Base-by-base conservation (phyloP, 768 basidiomycete genomes). In the Lentinula detonsa region DNA sequence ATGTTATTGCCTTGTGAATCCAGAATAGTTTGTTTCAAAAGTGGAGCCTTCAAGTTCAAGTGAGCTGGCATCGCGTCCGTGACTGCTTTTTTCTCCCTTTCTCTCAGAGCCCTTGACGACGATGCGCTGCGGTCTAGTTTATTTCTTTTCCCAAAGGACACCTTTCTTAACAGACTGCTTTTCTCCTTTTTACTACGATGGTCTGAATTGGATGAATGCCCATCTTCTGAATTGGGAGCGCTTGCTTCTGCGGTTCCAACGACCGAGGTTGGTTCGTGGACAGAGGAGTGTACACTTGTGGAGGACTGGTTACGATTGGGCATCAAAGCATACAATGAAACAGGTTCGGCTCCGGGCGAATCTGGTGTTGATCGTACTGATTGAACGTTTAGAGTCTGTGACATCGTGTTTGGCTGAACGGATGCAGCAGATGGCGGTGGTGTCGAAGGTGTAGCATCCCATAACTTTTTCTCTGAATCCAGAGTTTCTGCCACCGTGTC, bases 401-500 rank as follows among this genome's bases (percentile, higher is more conserved):
- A 69, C 51, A 53, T 65, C 21, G 67, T 68, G 21, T 62, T 57
- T 33, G 61, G 63, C 46, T 63, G 63, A 8, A 64, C 21, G 10
- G 72, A 72, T 18, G 72, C 63, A 3, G 72, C 71, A 48, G 75
- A 73, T 7, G 75, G 73, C 5, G 76, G 74, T 4, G 74, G 73
- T 7, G 75, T 74, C 33, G 69, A 65, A n/a, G 70, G 64, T 21
- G 66, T 64, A 45, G 62, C 64, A 15, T 62, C 60, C 34, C 68
- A 68, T 62, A n/a, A 5, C 39, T 31, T 46, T 15, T 34, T 21
- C 54, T 52, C 53, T 39, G 33, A 23, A 15, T 49, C 43, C 23
- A 43, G 49, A 35, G 52, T 62, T 54, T 79, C 76, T 3, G 76
- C 69, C 9, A 81, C 69, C 57, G 79, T 78, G 43, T 81, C 78